phyloP scores from a whole-genome alignment of 2,329 filamentous ascomycete species.

The Pseudofabraea citricarpa region DNA sequence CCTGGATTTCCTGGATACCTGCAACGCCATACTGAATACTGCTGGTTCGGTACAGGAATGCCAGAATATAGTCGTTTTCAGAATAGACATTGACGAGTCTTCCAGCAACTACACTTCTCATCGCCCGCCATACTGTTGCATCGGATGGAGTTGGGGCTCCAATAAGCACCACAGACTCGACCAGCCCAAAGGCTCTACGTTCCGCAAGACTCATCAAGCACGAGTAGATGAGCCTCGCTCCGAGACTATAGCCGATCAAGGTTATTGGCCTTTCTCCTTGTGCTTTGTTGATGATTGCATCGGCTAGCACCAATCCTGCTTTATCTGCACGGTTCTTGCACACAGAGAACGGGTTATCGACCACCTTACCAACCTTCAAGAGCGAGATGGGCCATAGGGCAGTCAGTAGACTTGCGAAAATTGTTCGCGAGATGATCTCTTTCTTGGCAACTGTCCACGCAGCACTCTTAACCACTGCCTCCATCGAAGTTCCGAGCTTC shows the following conservation, averaged over 20 bases:
- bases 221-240: conserved; percentile 75
- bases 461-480: conserved; percentile 69
- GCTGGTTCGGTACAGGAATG: conserved; percentile 80
- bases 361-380: conserved; percentile 58
- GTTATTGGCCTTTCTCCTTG: conserved; percentile 80
- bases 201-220: conserved; percentile 75
- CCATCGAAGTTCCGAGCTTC: conserved; percentile 73
- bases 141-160: conserved; percentile 75
- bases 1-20: conserved; percentile 69
- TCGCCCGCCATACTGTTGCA: conserved; percentile 66
- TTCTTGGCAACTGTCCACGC: conserved; percentile 74
- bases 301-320: conserved; percentile 73
- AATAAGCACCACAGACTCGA: conserved; percentile 80
- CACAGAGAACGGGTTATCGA: conserved; percentile 80
- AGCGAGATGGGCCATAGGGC: conserved; percentile 68
- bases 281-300: conserved; percentile 74
- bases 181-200: conserved; percentile 73
- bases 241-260: conserved; percentile 76
- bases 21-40: conserved; percentile 80
- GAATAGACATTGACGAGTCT: conserved; percentile 86
- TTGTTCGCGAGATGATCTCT: conserved; percentile 56
- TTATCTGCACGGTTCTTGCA: conserved; percentile 75
- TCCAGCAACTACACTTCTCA: conserved; percentile 75
- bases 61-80: conserved; percentile 81
- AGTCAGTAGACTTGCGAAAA: conserved; percentile 62